These are phyloP conservation scores for Aspergillus asperescens DNA, from an alignment of 495 filamentous ascomycete genomes.

Conservation along the genomic window DNA sequence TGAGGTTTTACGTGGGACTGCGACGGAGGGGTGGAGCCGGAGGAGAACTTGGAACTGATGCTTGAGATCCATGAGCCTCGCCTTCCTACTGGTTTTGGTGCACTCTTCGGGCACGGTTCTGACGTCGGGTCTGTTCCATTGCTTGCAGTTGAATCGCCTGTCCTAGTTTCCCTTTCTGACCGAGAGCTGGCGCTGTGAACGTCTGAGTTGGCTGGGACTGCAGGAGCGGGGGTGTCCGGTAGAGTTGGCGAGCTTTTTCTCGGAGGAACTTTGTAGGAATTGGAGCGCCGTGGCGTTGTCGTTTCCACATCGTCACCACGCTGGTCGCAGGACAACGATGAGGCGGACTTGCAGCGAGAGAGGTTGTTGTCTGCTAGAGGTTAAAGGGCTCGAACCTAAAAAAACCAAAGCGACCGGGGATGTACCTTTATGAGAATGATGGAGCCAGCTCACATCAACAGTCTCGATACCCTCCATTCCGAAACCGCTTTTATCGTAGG, in stretches of 20 bases:
- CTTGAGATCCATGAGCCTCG: conserved; percentile 87
- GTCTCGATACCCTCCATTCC: conserved; percentile 60
- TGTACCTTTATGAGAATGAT: conserved; percentile 59
- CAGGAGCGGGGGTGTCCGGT: conserved; percentile 12
- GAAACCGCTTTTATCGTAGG: neutral
- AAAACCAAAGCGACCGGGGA: neutral
- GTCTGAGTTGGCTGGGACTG: conserved; percentile 15
- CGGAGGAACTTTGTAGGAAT: conserved; percentile 17
- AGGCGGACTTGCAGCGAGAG: conserved; percentile 37
- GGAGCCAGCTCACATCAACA: conserved; percentile 66
- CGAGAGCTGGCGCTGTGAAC: conserved; percentile 14
- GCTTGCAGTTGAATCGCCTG: conserved; percentile 14
- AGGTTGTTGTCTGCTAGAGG: conserved; percentile 29
- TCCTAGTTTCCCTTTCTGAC: conserved; percentile 21
- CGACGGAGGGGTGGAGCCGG: conserved; percentile 49
- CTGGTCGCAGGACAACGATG: conserved; percentile 29
- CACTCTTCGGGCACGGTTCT: conserved; percentile 27
- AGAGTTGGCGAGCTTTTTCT: conserved; percentile 22
- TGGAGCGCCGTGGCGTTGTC: conserved; percentile 14
- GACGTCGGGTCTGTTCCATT: conserved; percentile 24
- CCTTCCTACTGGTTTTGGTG: conserved; percentile 45
- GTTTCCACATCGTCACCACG: conserved; percentile 21
- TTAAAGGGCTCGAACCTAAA: neutral
- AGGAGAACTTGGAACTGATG: conserved; percentile 87
- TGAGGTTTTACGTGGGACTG: conserved; percentile 43